Conservation (phyloP, 2,329 filamentous ascomycete genomes). For the Colletotrichum sp. region DNA sequence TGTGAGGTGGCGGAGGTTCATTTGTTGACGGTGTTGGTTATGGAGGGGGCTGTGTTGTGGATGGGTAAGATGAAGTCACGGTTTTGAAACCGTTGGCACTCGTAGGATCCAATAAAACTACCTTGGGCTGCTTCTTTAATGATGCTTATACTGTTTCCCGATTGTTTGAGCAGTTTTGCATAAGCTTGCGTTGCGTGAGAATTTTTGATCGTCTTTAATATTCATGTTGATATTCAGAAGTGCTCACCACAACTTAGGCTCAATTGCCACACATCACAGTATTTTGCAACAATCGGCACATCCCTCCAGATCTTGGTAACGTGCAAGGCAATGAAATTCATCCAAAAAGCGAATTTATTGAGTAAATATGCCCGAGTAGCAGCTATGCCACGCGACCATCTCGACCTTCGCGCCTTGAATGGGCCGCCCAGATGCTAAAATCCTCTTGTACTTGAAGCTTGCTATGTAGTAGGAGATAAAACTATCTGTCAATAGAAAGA, state of each 20-base stretch:
- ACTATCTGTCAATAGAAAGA: neutral
- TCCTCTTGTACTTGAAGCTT: neutral
- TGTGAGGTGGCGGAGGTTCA: neutral
- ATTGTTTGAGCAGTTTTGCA: neutral
- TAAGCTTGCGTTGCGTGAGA: neutral
- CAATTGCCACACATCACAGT: accelerated
- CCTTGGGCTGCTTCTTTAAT: neutral
- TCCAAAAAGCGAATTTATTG: neutral
- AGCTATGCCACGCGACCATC: neutral
- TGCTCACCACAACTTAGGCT: accelerated
- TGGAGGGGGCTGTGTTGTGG: neutral
- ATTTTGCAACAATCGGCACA: accelerated
- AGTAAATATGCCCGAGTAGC: neutral
- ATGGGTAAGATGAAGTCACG: neutral
- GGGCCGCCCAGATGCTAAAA: neutral
- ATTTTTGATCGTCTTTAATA: neutral
- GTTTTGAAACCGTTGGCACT: accelerated
- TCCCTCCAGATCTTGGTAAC: accelerated
- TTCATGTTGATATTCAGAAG: accelerated
- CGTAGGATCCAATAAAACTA: accelerated
- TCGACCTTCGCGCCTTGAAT: neutral
- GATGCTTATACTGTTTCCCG: accelerated
- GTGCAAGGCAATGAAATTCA: neutral
- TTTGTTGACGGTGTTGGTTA: neutral
- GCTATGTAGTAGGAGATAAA: too few species aligned